Base-by-base conservation (phyloP, 441 rosid species). In the Gossypium aridum region DNA sequence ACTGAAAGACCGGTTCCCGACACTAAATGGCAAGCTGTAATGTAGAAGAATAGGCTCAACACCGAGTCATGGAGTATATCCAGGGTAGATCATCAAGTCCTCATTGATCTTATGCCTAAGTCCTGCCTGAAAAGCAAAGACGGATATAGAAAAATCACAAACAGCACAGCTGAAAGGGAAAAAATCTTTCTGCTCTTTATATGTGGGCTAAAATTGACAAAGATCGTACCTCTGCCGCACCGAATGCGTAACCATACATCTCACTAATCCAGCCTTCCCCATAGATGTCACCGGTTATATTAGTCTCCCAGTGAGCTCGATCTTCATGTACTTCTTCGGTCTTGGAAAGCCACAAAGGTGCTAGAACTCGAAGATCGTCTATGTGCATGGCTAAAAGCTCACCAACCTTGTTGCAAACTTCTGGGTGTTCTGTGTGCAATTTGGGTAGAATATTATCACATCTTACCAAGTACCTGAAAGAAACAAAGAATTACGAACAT, bases 161-260 rank as follows among this genome's bases (percentile, higher is more conserved):
- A 61, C 49, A 59, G 23, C 14, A 37, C 1, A 51, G 20, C 61
- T 5, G 60, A 49, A 37, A 6, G n/a, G 23, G 17, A 23, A 19
- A 17, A 10, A 16, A 6, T 14, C 56, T 17, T 26, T 23, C 57
- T 14, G 8, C 7, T 53, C 62, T 25, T 28, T n/a, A 26, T 16
- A 26, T 10, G 55, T 26, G 16, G 62, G 31, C 64, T 67, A 61
- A 55, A 72, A 74, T 31, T 49, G 78, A 74, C 23, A 75, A 13
- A 25, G 22, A 63, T 77, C 88, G 76, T 80, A 93, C 99, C 75
- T 96, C 94, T 12, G 98, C 98, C 6, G 98, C 99, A 79, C 99
- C 99, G 78, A 96, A 96, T 62, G 98, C 90, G 87, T 93, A 96
- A 83, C 98, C 98, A 82, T 92, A 93, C 99, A 96, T 96, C 89